Evolutionary conservation across 495 filamentous ascomycete genomes (phyloP).

Genomic region (Articulospora tetracladia): DNA sequence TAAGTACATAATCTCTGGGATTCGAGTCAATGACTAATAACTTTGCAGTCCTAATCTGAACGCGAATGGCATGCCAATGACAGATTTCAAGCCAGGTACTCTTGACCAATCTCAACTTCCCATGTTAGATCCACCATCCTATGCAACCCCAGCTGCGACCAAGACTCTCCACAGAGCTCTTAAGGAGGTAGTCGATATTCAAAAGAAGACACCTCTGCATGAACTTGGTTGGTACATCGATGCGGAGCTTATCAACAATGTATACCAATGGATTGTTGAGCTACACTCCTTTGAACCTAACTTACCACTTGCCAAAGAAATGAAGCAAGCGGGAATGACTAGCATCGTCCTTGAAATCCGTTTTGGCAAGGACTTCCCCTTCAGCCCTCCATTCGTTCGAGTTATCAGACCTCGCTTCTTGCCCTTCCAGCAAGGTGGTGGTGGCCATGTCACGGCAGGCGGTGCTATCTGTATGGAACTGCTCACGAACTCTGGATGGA

Average conservation of each 20-base stretch:
- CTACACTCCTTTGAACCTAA: slow-evolving; percentile 73
- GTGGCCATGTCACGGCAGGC: slow-evolving; percentile 85
- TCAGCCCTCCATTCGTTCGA: slow-evolving; percentile 80
- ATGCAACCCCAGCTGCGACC: slow-evolving; percentile 62
- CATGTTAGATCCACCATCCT: slow-evolving; percentile 58
- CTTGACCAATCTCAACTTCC: slow-evolving; percentile 53
- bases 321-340: slow-evolving; percentile 54
- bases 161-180: slow-evolving; percentile 62
- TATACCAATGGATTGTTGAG: slow-evolving; percentile 94
- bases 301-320: slow-evolving; percentile 71
- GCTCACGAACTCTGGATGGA: slow-evolving; percentile 82
- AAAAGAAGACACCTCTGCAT: slow-evolving; percentile 56
- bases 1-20: background rate
- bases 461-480: slow-evolving; percentile 93
- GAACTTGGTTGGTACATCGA: slow-evolving; percentile 87
- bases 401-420: slow-evolving; percentile 80
- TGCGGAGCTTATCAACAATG: slow-evolving; percentile 48
- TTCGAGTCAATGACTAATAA: background rate
- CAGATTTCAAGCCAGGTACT: slow-evolving; percentile 63
- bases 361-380: slow-evolving; percentile 70
- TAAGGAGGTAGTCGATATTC: slow-evolving; percentile 54
- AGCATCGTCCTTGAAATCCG: slow-evolving; percentile 80
- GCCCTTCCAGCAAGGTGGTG: slow-evolving; percentile 65
- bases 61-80: slow-evolving; percentile 25
- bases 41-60: background rate